Evolutionary conservation across 2,329 filamentous ascomycete genomes (phyloP).

Genomic region (Fusarium metavorans): DNA sequence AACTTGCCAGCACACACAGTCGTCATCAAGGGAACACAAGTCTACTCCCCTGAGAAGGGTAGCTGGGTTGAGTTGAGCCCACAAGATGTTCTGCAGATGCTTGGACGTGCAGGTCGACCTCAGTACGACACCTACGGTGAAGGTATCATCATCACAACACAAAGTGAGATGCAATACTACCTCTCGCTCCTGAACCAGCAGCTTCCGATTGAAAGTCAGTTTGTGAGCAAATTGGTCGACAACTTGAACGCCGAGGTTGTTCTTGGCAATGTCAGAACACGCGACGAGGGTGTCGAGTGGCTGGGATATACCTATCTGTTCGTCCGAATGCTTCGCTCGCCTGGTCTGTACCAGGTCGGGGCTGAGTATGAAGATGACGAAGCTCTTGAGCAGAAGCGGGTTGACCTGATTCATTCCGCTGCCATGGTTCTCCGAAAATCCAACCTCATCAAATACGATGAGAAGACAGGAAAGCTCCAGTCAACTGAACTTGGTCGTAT

Average conservation of each 20-base stretch:
- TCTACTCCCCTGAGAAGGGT: constrained; percentile 98
- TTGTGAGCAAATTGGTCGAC: constrained; percentile 92
- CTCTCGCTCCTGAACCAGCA: constrained; percentile 97
- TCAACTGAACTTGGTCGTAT: constrained; percentile 95
- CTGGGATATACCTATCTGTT: constrained; percentile 98
- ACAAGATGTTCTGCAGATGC: constrained; percentile 98
- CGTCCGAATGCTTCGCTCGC: constrained; percentile 95
- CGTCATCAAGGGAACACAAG: constrained; percentile 98
- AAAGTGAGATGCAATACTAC: constrained; percentile 96
- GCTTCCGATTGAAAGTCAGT: constrained; percentile 95
- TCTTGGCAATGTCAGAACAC: constrained; percentile 88
- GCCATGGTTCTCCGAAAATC: constrained; percentile 88
- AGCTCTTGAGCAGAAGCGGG: constrained; percentile 92
- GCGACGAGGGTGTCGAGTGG: constrained; percentile 99
- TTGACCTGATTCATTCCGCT: constrained; percentile 97
- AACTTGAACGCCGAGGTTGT: constrained; percentile 98
- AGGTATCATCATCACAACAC: constrained; percentile 98
- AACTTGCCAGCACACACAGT: constrained; percentile 98
- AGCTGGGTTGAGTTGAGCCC: constrained; percentile 98
- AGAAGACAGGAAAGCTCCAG: constrained; percentile 88
- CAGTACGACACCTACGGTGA: constrained; percentile 99
- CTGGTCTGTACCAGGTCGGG: constrained; percentile 94
- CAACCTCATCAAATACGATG: constrained; percentile 93
- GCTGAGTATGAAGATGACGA: constrained; percentile 95
- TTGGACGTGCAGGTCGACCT: constrained; percentile 94